Evolutionary conservation across 1,284 basidiomycete genomes (phyloP).

Genomic region (Termitomyces sp.): DNA sequence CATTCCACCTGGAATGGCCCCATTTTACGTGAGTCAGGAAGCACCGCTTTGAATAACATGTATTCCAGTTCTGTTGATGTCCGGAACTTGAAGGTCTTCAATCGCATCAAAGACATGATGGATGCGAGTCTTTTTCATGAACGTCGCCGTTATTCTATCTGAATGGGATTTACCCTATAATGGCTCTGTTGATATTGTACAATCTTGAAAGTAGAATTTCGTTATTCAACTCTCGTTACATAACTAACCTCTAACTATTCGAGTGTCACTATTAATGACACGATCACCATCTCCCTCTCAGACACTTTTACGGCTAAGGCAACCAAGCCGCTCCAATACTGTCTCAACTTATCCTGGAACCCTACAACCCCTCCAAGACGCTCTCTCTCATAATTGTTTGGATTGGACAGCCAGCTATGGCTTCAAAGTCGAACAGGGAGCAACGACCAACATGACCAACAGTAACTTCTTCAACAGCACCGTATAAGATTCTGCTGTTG

Average conservation of each 20-base stretch:
- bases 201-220: slow-evolving; percentile 15
- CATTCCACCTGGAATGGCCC: slow-evolving; percentile 14
- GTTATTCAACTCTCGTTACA: background rate
- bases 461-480: slow-evolving; percentile 15
- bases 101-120: slow-evolving; percentile 12
- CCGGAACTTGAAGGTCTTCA: slow-evolving; percentile 15
- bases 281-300: slow-evolving; percentile 10
- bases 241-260: background rate
- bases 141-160: background rate
- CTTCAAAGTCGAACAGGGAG: slow-evolving; percentile 17
- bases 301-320: slow-evolving; percentile 16
- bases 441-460: slow-evolving; percentile 11
- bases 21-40: slow-evolving; percentile 15
- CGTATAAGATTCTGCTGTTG: slow-evolving; percentile 17
- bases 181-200: slow-evolving; percentile 14
- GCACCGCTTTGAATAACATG: slow-evolving; percentile 13
- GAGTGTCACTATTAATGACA: slow-evolving; percentile 14
- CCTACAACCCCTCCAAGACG: slow-evolving; percentile 6
- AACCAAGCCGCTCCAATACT: slow-evolving; percentile 7
- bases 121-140: slow-evolving; percentile 7
- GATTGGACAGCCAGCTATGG: slow-evolving; percentile 17
- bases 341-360: slow-evolving; percentile 9
- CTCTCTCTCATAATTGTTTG: slow-evolving; percentile 12
- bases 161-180: slow-evolving; percentile 1
- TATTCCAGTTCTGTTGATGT: slow-evolving; percentile 12